Evolutionary conservation across 805 yeast genomes (phyloP), one percentile per base, ranked within the genome.

Genomic region (Pichia nakasei): DNA sequence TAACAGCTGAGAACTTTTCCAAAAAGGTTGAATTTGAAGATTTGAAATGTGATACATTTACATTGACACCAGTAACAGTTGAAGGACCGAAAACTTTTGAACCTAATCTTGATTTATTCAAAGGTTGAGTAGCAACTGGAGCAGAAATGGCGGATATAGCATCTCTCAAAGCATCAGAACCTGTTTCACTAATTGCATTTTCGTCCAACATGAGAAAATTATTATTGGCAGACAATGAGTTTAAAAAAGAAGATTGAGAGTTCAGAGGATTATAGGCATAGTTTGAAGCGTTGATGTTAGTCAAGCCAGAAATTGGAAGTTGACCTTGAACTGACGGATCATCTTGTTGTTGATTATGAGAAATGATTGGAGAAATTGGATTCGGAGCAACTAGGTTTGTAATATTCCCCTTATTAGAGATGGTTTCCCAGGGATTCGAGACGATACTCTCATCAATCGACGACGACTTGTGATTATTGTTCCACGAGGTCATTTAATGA

Each of bases 1-100:
- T 81, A 17, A 80, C 81, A 2, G 77, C 66, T 7, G 81, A 67
- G 54, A 80, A 80, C 60, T 78, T 79, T 49, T 76, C 80, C 48
- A 80, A 63, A 53, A 80, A 80, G 39, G 75, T 66, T 18, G 69
- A 64, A 22, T 49, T 42, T 4, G 59, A 35, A 27, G 51, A 20
- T 32, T 55, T 54, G 29, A 60, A 47, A 55, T 49, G 45, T 54
- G 63, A 41, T 44, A 53, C 61, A 24, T 69, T 42, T 45, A 53
- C 61, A 22, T 69, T 70, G 2, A 72, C 73, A 12, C 63, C 65
- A 42, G 78, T 70, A 32, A 80, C 74, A 2, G 83, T 76, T 9
- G 83, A 82, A 9, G 85, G 69, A 3, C 79, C 81, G 52, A 78
- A 73, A 36, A 66, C 36, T 46, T 66, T 69, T 13, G 65, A 40